Evolutionary conservation across 2,329 filamentous ascomycete species (phyloP).

Genomic region (Thelonectria rubi): DNA sequence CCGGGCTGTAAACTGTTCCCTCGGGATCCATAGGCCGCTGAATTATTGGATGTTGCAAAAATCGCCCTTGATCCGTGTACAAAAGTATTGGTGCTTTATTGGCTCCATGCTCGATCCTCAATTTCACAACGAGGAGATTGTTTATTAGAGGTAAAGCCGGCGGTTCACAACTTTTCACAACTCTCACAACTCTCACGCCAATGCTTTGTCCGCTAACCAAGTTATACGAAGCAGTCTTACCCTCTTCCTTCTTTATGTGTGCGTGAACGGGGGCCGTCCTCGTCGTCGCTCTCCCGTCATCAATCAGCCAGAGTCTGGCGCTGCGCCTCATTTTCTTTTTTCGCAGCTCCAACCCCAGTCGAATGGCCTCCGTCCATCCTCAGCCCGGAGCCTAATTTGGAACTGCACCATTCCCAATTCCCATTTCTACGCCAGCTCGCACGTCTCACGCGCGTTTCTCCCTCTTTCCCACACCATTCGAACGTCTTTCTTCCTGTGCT

Average conservation of each 20-base stretch:
- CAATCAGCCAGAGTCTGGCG: constrained; percentile 12
- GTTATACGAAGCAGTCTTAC: background rate
- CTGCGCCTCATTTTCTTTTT: constrained; percentile 18
- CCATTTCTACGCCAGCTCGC: constrained; percentile 14
- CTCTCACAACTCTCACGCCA: background rate
- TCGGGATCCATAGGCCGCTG: constrained; percentile 10
- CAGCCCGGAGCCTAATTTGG: constrained; percentile 24
- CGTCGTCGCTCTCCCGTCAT: constrained; percentile 2
- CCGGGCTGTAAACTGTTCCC: background rate
- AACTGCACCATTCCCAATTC: constrained; percentile 21
- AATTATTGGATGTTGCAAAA: constrained; percentile 19
- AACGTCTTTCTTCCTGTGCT: constrained; percentile 4
- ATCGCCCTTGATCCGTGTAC: background rate
- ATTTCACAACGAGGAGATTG: background rate
- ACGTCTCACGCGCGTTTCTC: constrained; percentile 18
- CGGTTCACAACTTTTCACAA: background rate
- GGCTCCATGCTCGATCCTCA: constrained; percentile 8
- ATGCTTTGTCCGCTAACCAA: background rate
- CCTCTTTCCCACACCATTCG: constrained; percentile 13
- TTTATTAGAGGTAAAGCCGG: background rate
- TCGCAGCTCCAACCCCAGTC: background rate
- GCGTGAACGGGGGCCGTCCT: constrained; percentile 10
- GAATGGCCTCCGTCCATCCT: constrained; percentile 9
- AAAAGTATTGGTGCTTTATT: constrained; percentile 14
- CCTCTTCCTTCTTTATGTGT: background rate